Conservation (phyloP, 306 rosid species). For the Cicer cuneatum region DNA sequence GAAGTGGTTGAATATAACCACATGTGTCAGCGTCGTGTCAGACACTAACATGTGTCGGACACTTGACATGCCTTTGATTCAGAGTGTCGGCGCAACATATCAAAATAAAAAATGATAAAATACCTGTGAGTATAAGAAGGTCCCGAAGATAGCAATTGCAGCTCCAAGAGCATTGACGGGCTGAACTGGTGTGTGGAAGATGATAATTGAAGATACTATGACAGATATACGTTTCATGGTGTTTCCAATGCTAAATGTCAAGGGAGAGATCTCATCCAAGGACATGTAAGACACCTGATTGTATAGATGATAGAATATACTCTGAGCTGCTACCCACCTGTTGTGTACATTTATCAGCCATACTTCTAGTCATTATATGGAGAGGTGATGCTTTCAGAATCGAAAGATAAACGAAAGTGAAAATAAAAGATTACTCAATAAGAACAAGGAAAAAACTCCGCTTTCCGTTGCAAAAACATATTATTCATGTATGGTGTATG, state of each 20-base stretch:
- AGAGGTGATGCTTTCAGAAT: slow-evolving; percentile 14
- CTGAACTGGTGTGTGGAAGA: slow-evolving; percentile 95
- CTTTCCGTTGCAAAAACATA: slow-evolving; percentile 1
- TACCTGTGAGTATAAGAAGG: slow-evolving; percentile 98
- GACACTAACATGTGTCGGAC: neutral
- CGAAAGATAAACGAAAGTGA: neutral
- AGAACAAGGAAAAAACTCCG: neutral
- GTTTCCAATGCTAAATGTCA: slow-evolving; percentile 95
- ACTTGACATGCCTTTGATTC: neutral
- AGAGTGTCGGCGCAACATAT: neutral
- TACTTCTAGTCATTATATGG: slow-evolving; percentile 18
- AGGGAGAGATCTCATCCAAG: slow-evolving; percentile 92
- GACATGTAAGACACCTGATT: slow-evolving; percentile 99
- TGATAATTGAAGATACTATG: slow-evolving; percentile 91
- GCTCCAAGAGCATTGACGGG: slow-evolving; percentile 95
- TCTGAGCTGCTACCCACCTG: slow-evolving; percentile 98
- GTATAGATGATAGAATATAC: slow-evolving; percentile 94
- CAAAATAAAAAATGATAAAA: slow-evolving; percentile 16
- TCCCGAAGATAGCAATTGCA: slow-evolving; percentile 89
- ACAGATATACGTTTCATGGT: slow-evolving; percentile 99
- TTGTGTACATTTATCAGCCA: slow-evolving; percentile 35
- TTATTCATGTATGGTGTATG: slow-evolving; percentile 1
- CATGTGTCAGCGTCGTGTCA: neutral
- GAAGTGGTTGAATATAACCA: neutral
- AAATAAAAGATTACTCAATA: slow-evolving; percentile 31